A percentile compares a stretch with the other conserved stretches of the same genome.
These are phyloP conservation scores for Trichosporon ovoides DNA, from an alignment of 1,284 basidiomycete species.

Conservation along the genomic window DNA sequence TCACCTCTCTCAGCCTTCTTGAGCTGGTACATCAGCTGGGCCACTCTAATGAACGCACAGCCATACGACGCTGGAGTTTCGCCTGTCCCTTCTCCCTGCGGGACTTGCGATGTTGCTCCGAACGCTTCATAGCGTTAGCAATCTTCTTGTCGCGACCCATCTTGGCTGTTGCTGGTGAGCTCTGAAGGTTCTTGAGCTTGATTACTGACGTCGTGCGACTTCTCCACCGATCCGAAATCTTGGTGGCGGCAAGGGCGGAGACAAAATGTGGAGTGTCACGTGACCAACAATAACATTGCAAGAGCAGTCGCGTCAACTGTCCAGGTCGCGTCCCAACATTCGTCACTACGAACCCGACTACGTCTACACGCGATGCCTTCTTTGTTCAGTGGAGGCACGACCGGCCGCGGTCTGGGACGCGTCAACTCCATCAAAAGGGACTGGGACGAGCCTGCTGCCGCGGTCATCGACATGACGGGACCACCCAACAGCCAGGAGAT, in stretches of 20 bases:
- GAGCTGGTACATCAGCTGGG: constrained; percentile 23
- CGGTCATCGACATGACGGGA: constrained; percentile 1
- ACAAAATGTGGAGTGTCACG: neutral
- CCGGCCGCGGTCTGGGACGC: constrained; percentile 21
- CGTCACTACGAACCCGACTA: neutral
- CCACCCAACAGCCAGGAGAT: constrained; percentile 14
- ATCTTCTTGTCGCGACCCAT: constrained; percentile 53
- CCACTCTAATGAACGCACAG: constrained; percentile 52
- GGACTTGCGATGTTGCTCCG: constrained; percentile 65
- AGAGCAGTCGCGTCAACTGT: constrained; percentile 17
- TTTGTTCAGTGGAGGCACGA: constrained; percentile 11
- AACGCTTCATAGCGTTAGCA: constrained; percentile 77
- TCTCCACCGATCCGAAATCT: constrained; percentile 1
- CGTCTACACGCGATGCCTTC: constrained; percentile 19
- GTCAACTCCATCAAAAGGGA: constrained; percentile 41
- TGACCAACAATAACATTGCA: neutral
- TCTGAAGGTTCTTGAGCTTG: neutral
- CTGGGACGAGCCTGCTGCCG: constrained; percentile 33
- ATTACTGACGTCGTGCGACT: neutral
- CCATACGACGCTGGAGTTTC: constrained; percentile 74
- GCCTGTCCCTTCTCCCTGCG: constrained; percentile 74
- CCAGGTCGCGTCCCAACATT: neutral
- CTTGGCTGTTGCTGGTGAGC: constrained; percentile 9
- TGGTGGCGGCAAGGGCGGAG: constrained; percentile 4
- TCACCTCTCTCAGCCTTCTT: constrained; percentile 41